Evolutionary conservation across 169 alveolate genomes (phyloP).

Genomic region (Cardiosporidium cionae): DNA sequence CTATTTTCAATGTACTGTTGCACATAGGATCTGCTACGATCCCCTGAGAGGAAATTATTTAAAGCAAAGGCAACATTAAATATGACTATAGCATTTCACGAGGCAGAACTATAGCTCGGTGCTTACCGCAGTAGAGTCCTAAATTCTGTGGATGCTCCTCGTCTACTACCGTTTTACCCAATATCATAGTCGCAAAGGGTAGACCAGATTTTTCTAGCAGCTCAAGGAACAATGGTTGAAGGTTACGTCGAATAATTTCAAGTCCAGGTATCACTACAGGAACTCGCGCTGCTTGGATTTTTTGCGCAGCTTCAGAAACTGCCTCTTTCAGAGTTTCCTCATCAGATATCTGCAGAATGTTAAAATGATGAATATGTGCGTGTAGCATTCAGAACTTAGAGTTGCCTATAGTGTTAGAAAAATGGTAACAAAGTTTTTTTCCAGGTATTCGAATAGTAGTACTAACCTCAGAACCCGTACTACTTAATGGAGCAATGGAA

Average conservation of each 20-base stretch:
- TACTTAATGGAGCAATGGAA: background rate
- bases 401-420: too few species aligned
- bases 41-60: background rate
- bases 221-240: conserved; percentile 11
- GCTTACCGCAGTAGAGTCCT: conserved; percentile 41
- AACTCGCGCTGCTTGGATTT: conserved; percentile 13
- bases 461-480: background rate
- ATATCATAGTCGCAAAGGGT: conserved; percentile 43
- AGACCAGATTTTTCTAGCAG: conserved; percentile 30
- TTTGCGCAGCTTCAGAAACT: conserved; percentile 3
- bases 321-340: conserved; percentile 10
- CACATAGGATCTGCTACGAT: conserved; percentile 19
- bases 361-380: too few species aligned
- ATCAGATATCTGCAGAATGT: background rate
- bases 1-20: conserved; percentile 25
- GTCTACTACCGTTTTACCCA: conserved; percentile 30
- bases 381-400: too few species aligned
- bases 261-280: conserved; percentile 40
- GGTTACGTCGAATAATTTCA: conserved; percentile 13
- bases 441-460: too few species aligned
- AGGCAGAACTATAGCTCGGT: background rate
- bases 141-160: conserved; percentile 44
- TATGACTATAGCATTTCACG: background rate
- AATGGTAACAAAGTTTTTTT: too few species aligned
- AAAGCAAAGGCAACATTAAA: background rate